phyloP scores from a whole-genome alignment of 805 yeast genomes.

The Starmerella cellae region DNA sequence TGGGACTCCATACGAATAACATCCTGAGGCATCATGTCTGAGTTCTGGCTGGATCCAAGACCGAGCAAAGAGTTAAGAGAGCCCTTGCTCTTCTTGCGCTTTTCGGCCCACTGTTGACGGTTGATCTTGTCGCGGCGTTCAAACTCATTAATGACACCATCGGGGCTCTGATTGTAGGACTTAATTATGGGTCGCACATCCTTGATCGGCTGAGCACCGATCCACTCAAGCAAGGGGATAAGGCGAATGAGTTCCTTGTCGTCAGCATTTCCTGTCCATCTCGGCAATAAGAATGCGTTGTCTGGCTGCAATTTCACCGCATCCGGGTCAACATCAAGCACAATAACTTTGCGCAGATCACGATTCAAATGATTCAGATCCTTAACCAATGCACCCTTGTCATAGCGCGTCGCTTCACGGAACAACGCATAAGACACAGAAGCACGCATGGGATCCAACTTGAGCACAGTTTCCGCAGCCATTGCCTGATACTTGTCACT shows the following conservation, averaged over 20 bases:
- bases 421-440: conserved; percentile 73
- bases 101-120: conserved; percentile 41
- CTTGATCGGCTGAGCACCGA: conserved; percentile 72
- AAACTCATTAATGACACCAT: conserved; percentile 62
- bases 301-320: conserved; percentile 77
- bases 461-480: conserved; percentile 69
- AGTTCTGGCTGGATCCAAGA: conserved; percentile 30
- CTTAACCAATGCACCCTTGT: conserved; percentile 79
- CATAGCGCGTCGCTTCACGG: conserved; percentile 81
- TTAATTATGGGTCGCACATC: conserved; percentile 83
- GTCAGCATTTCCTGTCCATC: conserved; percentile 80
- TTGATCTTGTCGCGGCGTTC: conserved; percentile 60
- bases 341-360: conserved; percentile 67
- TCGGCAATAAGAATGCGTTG: conserved; percentile 71
- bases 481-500: conserved; percentile 74
- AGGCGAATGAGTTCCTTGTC: conserved; percentile 60
- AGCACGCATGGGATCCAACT: conserved; percentile 87
- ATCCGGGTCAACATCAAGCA: conserved; percentile 64
- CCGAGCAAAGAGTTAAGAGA: conserved; percentile 52
- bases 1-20: conserved; percentile 84
- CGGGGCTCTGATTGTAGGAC: conserved; percentile 52
- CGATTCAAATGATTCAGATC: conserved; percentile 85
- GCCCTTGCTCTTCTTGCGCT: conserved; percentile 23
- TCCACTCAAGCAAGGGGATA: conserved; percentile 87
- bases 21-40: conserved; percentile 75